Conservation (phyloP, 441 rosid species). For the Pelargonium fulgidum region DNA sequence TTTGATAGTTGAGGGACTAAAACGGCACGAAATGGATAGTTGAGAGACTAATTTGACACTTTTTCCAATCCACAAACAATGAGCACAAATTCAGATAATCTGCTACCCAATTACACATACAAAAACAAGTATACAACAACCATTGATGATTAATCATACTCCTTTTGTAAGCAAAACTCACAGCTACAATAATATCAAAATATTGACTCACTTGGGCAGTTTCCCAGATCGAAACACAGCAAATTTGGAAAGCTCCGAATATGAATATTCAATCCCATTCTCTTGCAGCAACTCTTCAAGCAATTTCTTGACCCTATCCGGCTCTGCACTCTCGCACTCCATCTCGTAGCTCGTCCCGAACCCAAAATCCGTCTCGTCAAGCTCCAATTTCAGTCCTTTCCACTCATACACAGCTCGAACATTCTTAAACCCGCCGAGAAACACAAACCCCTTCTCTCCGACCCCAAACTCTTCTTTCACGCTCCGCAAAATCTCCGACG, state of each 20-base stretch:
- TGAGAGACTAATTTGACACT: too few relatives aligned
- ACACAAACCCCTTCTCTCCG: conserved; percentile 39
- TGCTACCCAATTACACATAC: too few relatives aligned
- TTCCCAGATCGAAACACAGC: conserved; percentile 50
- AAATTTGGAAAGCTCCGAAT: conserved; percentile 48
- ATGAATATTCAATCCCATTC: conserved; percentile 1
- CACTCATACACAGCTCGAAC: conserved; percentile 57
- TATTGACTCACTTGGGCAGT: conserved; percentile 34
- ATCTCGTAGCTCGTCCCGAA: conserved; percentile 71
- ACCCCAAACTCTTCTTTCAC: conserved; percentile 62
- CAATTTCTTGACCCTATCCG: conserved; percentile 30
- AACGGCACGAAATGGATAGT: too few relatives aligned
- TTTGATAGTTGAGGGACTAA: too few relatives aligned
- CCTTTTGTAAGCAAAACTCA: too few relatives aligned
- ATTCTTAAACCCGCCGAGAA: conserved; percentile 85
- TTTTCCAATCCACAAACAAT: too few relatives aligned
- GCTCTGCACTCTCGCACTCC: conserved; percentile 72
- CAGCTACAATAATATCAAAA: too few relatives aligned
- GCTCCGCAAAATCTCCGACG: conserved; percentile 52
- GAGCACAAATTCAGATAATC: too few relatives aligned
- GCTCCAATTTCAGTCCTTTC: conserved; percentile 65
- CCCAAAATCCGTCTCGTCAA: conserved; percentile 67
- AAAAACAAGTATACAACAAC: too few relatives aligned
- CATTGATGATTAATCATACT: too few relatives aligned
- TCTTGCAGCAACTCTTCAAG: neutral